Evolutionary conservation across 768 basidiomycete genomes (phyloP).

Genomic region (Gloeopeniophorella convolvens): DNA sequence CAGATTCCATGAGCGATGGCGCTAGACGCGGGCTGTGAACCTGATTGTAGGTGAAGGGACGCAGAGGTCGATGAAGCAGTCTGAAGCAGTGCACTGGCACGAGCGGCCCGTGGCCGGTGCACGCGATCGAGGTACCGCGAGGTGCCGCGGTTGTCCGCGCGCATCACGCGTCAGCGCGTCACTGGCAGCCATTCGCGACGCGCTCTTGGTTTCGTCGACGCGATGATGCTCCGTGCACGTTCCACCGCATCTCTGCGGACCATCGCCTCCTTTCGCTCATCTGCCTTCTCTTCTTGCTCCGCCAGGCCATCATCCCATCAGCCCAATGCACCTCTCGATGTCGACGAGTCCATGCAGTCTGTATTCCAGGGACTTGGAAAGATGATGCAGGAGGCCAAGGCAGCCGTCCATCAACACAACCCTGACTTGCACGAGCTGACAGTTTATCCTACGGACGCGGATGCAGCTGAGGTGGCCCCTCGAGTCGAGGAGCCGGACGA

Average conservation of each 20-base stretch:
- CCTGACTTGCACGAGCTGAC: slow-evolving; percentile 48
- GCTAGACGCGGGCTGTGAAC: no score
- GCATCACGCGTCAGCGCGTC: background rate
- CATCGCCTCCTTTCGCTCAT: background rate
- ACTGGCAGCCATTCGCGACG: background rate
- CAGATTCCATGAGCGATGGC: slow-evolving; percentile 6
- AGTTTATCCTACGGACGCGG: slow-evolving; percentile 32
- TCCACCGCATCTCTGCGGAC: slow-evolving; percentile 3
- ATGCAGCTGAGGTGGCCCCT: slow-evolving; percentile 25
- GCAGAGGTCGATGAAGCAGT: no score
- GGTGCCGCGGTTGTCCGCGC: no score
- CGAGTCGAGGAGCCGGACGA: slow-evolving; percentile 31
- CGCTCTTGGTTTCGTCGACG: background rate
- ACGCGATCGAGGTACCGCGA: no score
- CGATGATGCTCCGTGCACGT: slow-evolving; percentile 14
- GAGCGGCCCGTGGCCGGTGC: background rate
- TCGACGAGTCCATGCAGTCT: slow-evolving; percentile 60
- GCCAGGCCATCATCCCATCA: slow-evolving; percentile 29
- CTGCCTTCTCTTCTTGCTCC: slow-evolving; percentile 30
- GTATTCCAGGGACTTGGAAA: slow-evolving; percentile 65
- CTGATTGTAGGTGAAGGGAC: no score
- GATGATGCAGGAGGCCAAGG: slow-evolving; percentile 39
- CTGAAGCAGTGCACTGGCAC: background rate
- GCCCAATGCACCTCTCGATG: slow-evolving; percentile 52
- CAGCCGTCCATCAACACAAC: slow-evolving; percentile 1